Evolutionary conservation across 1,284 basidiomycete genomes (phyloP), one percentile per base, ranked within the genome.

Genomic region (Ceratobasidium sp.): DNA sequence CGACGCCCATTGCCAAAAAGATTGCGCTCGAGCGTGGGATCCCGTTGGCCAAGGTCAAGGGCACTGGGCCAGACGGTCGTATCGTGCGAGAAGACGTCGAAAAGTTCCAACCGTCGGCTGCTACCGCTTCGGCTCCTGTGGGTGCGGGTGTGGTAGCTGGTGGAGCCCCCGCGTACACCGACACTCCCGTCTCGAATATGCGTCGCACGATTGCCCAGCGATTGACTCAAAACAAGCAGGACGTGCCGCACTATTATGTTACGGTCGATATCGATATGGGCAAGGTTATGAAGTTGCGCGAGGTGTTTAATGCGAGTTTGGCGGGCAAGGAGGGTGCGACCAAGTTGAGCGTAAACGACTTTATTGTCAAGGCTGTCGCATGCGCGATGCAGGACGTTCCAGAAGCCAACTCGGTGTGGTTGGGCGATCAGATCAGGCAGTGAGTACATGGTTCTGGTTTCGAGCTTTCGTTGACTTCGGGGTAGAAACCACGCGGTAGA

Each of bases 321-420:
- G 90, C 90, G 59, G 96, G 96, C 83, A 93, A 94, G 86, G 93
- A 94, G 84, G 93, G 93, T 82, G 88, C 89, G 79, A 91, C 92
- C 69, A 99, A 99, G 88, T 90, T 99, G 79, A 97, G 95, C 80
- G 96, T 99, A 78, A 98, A 99, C 85, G 98, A 99, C 87, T 99
- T 99, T 84, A 92, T 99, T 82, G 92, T 99, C 85, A 99, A 99
- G 88, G 98, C 96, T 6, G 92, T 94, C 60, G 92, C 93, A 10
- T 93, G 96, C 81, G 97, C 98, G 3, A 89, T 99, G 77, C 89
- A 90, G 75, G 97, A 99, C 84, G 97, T 99, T 44, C 98, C 98
- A 75, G 98, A 99, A 85, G 97, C 93, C 81, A 99, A 99, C 88
- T 96, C 96, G 75, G 96, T 96, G 23, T 99, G 97, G 97, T 86